Evolutionary conservation across 2,329 filamentous ascomycete genomes (phyloP), one percentile per base, ranked within the genome.

Genomic region (Hypoxylon sp.): DNA sequence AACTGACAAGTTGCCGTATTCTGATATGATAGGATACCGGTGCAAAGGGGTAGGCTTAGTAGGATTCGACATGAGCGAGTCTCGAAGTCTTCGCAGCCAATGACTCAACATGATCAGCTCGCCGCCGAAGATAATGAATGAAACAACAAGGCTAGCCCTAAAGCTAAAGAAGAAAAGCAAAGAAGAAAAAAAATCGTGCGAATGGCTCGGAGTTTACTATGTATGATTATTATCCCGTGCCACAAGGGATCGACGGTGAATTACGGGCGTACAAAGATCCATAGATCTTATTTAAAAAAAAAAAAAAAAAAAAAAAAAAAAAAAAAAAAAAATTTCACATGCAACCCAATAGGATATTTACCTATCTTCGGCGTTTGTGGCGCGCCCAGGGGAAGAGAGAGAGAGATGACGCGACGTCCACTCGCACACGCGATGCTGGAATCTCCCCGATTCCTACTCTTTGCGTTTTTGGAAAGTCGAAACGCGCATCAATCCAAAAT

Each of bases 321-420:
- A n/a, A n/a, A n/a, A n/a, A n/a, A n/a, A n/a, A n/a, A n/a, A n/a
- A n/a, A n/a, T n/a, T n/a, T 39, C 41, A 48, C 28, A 17, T 56
- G 26, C 41, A 34, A 41, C 34, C 65, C 62, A 67, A 65, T 67
- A 65, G 62, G 65, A 62, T 65, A 62, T 62, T 62, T 62, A 28
- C 44, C 48, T 37, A 17, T 8, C n/a, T 30, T 41, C 61, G 46
- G 61, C 55, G 54, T 57, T 58, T 49, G 48, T n/a, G 53, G 49
- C 55, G 51, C 51, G 65, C 65, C 55, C n/a, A n/a, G n/a, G n/a
- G n/a, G n/a, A n/a, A n/a, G n/a, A n/a, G n/a, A n/a, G n/a, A n/a
- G 39, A 55, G 47, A 26, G 39, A 57, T 65, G 58, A 62, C 62
- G 65, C 65, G 65, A 54, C 48, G 55, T 20, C 64, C 57, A 64